phyloP scores from a whole-genome alignment of 495 filamentous ascomycete genomes.

The Aspergillus egyptiacus region DNA sequence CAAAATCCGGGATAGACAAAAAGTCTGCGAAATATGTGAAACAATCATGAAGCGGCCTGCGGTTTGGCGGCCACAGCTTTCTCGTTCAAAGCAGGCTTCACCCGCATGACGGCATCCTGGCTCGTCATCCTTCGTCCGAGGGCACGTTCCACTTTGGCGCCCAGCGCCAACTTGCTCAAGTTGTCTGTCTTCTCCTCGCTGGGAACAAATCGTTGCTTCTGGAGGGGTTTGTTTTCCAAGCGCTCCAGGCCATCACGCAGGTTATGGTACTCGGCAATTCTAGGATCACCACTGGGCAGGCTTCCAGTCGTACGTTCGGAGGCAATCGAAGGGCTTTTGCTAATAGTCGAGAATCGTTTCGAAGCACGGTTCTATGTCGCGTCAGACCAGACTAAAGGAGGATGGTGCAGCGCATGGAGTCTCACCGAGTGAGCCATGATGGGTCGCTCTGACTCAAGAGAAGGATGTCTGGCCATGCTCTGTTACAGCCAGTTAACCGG shows the following conservation, averaged over 20 bases:
- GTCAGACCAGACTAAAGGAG: slow-evolving; percentile 12
- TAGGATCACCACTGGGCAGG: slow-evolving; percentile 51
- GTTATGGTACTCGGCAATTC: slow-evolving; percentile 65
- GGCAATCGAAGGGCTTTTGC: slow-evolving; percentile 65
- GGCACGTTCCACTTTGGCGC: slow-evolving; percentile 90
- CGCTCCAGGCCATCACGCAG: slow-evolving; percentile 80
- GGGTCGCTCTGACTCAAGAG: slow-evolving; percentile 66
- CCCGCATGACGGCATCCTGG: slow-evolving; percentile 84
- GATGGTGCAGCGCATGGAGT: slow-evolving; percentile 16
- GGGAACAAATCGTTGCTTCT: slow-evolving; percentile 77
- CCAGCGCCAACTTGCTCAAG: slow-evolving; percentile 82
- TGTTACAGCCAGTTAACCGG: no score
- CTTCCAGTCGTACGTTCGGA: slow-evolving; percentile 56
- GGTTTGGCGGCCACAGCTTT: slow-evolving; percentile 35
- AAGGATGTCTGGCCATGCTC: slow-evolving; percentile 54
- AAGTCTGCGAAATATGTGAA: not conserved
- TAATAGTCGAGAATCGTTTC: slow-evolving; percentile 76
- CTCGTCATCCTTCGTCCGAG: slow-evolving; percentile 81
- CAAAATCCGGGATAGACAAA: not conserved
- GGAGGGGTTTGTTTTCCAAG: slow-evolving; percentile 83
- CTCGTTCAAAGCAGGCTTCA: slow-evolving; percentile 44
- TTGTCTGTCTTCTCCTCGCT: slow-evolving; percentile 77
- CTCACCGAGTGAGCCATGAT: slow-evolving; percentile 74
- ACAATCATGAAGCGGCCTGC: slow-evolving; percentile 14
- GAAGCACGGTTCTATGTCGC: slow-evolving; percentile 56